Evolutionary conservation across 2,329 filamentous ascomycete genomes (phyloP).

Genomic region (Clarireedia paspali): DNA sequence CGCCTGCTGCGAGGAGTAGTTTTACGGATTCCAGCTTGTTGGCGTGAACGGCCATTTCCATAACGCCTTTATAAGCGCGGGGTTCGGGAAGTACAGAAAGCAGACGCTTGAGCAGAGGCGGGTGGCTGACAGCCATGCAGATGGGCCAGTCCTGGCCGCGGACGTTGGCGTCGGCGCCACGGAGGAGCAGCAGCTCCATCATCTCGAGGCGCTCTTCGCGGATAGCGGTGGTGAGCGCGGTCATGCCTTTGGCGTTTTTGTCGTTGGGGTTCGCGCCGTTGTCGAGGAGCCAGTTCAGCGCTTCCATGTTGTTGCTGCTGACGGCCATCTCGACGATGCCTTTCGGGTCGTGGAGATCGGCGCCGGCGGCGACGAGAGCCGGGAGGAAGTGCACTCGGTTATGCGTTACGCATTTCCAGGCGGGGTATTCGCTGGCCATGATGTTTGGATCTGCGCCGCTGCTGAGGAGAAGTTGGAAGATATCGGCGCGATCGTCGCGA

Average conservation of each 20-base stretch:
- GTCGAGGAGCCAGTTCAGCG: conserved; percentile 52
- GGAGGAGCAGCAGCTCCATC: conserved; percentile 48
- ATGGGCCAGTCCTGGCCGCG: conserved; percentile 64
- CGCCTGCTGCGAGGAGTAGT: conserved; percentile 33
- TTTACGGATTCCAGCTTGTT: conserved; percentile 61
- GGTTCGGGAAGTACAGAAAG: conserved; percentile 49
- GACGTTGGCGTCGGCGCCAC: conserved; percentile 54
- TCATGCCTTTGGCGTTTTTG: conserved; percentile 47
- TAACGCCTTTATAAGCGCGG: conserved; percentile 55
- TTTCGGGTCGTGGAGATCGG: conserved; percentile 49
- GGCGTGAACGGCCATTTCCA: conserved; percentile 61
- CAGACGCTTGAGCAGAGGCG: conserved; percentile 50
- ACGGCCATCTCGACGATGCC: conserved; percentile 61
- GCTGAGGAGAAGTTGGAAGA: conserved; percentile 50
- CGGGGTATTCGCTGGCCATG: conserved; percentile 55
- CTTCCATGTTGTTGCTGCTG: conserved; percentile 52
- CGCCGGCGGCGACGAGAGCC: conserved; percentile 51
- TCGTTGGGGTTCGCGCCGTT: conserved; percentile 54
- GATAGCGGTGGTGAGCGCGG: conserved; percentile 59
- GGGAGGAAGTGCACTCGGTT: conserved; percentile 54
- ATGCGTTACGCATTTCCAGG: conserved; percentile 63
- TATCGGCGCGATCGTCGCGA: conserved; percentile 55
- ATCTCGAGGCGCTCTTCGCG: conserved; percentile 50
- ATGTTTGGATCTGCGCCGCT: conserved; percentile 44
- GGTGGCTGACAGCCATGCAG: conserved; percentile 58